These are phyloP conservation scores for Fusarium lyarnte DNA, from an alignment of 2,329 filamentous ascomycete genomes.

Conservation along the genomic window DNA sequence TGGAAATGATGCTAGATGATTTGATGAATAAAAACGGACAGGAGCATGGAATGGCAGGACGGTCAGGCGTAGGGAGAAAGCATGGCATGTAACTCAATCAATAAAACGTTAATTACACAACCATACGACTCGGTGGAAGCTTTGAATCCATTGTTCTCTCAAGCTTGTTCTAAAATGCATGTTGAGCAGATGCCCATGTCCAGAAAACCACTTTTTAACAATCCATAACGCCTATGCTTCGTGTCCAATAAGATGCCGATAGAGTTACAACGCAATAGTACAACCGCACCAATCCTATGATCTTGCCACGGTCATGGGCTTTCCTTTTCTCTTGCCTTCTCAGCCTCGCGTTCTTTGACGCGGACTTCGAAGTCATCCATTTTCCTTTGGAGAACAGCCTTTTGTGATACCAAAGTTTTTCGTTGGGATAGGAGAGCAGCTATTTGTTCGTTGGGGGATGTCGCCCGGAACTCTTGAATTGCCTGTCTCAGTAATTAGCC, in stretches of 20 bases:
- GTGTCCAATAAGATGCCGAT: constrained; percentile 2
- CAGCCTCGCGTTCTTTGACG: constrained; percentile 50
- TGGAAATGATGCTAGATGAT: constrained; percentile 7
- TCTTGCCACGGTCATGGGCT: background rate
- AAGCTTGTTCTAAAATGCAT: background rate
- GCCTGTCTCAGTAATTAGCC: constrained; percentile 36
- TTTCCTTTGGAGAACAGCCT: constrained; percentile 54
- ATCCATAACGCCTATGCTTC: constrained; percentile 20
- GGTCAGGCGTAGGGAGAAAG: constrained; percentile 30
- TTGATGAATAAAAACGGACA: constrained; percentile 17
- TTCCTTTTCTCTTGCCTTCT: constrained; percentile 37
- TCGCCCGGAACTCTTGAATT: constrained; percentile 51
- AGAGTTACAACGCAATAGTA: constrained; percentile 26
- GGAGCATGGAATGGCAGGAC: constrained; percentile 9
- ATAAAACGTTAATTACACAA: constrained; percentile 13
- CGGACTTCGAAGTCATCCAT: constrained; percentile 52
- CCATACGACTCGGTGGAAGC: background rate
- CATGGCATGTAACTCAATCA: constrained; percentile 27
- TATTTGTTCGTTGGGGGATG: constrained; percentile 56
- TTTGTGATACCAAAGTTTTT: constrained; percentile 51
- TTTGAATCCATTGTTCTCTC: background rate
- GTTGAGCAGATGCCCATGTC: background rate
- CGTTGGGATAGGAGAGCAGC: constrained; percentile 55
- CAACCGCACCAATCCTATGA: background rate
- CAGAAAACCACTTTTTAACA: background rate